Evolutionary conservation across 2,329 filamentous ascomycete genomes (phyloP).

Genomic region (Trichoderma sp.): DNA sequence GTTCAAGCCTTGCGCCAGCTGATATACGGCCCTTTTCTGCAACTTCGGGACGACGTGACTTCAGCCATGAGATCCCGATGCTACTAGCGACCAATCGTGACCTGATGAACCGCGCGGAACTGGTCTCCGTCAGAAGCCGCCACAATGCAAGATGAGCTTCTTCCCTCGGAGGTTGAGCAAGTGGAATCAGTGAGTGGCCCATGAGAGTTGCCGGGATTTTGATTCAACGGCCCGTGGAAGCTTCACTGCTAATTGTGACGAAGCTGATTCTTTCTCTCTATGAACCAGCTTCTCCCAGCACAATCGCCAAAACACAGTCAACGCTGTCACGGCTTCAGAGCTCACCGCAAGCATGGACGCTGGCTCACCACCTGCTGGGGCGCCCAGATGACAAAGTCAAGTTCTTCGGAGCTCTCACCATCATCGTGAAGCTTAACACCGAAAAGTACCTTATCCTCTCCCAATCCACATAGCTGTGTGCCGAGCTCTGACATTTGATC

Average conservation of each 20-base stretch:
- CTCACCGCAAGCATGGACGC: conserved; percentile 79
- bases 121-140: conserved; percentile 10
- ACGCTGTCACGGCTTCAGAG: conserved; percentile 78
- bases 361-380: conserved; percentile 74
- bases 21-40: not conserved
- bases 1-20: not conserved
- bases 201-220: too few relatives aligned
- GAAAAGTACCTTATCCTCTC: conserved; percentile 61
- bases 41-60: not conserved
- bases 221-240: not conserved
- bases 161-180: conserved; percentile 32
- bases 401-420: conserved; percentile 90
- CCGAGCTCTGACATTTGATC: conserved; percentile 9
- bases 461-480: not conserved
- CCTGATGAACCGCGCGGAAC: conserved; percentile 8
- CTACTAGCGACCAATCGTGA: conserved; percentile 2
- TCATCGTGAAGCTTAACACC: conserved; percentile 93
- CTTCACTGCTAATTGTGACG: conserved; percentile 29
- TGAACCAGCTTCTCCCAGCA: conserved; percentile 52
- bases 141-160: conserved; percentile 32
- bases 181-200: conserved; percentile 33
- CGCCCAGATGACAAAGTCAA: conserved; percentile 73
- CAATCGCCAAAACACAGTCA: conserved; percentile 63
- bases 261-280: conserved; percentile 58
- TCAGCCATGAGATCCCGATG: conserved; percentile 13